Base-by-base conservation (phyloP, 345 rosid genomes). In the Eucalyptus sp. region DNA sequence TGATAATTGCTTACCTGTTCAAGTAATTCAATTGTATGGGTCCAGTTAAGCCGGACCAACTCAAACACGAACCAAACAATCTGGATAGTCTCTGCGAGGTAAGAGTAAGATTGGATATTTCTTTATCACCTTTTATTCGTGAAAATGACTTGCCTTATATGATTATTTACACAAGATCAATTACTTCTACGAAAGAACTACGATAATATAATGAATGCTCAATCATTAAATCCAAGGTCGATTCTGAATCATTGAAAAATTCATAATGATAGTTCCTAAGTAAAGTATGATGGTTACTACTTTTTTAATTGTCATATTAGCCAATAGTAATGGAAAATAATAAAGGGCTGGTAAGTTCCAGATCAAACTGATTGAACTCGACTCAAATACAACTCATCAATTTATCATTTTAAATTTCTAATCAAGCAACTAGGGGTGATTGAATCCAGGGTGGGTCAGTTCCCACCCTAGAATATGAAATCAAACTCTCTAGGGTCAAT, bases 401-500 rank as follows among this genome's bases (percentile, higher is more conserved):
- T 15, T n/a, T 15, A 64, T 64, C 20, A n/a, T n/a, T n/a, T n/a
- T 8, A 8, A 64, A 2, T 14, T n/a, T 64, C 76, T 64, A 64
- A n/a, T n/a, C 41, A 64, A 64, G 20, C 10, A 33, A n/a, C 10
- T 64, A n/a, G 37, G 9, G 20, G 37, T n/a, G 37, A n/a, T 7
- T 7, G 3, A 16, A 14, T 64, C 10, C 1, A 12, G 2, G 20
- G 37, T 64, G 20, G 37, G 20, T n/a, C 8, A 1, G 1, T 62
- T 62, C 31, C 17, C 16, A 29, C 33, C 68, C 14, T 27, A 29
- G 31, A 29, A 29, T 29, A 13, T 29, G 16, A 62, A 29, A 62
- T 29, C 8, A 27, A 1, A 27, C 68, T 8, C 3, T 6, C 1
- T 13, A 62, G 7, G 33, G 31, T 62, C 33, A 6, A 27, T 60